These are phyloP conservation scores for Phaeosphaeriaceae sp. DNA, from an alignment of 2,329 filamentous ascomycete species.

Conservation along the genomic window DNA sequence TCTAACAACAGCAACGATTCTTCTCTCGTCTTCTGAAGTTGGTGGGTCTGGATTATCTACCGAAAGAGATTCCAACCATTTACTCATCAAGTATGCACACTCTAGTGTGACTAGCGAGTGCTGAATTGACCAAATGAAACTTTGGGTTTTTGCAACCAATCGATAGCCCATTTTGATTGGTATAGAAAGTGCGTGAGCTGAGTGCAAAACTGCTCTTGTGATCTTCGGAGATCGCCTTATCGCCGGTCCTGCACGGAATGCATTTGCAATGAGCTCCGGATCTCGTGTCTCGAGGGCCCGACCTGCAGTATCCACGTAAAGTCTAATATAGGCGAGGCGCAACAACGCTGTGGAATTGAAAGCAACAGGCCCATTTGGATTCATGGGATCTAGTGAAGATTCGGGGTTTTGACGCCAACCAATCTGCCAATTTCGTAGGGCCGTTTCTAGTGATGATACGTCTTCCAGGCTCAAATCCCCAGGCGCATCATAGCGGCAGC, in stretches of 20 bases:
- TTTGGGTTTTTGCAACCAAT: constrained; percentile 49
- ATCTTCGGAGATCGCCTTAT: constrained; percentile 66
- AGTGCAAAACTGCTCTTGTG: constrained; percentile 69
- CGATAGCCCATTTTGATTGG: constrained; percentile 61
- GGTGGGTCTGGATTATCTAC: constrained; percentile 40
- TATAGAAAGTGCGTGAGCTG: constrained; percentile 71
- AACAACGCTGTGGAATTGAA: constrained; percentile 69
- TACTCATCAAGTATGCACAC: constrained; percentile 50
- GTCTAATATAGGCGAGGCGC: constrained; percentile 67
- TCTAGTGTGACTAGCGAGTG: constrained; percentile 50
- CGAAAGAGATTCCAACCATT: constrained; percentile 49
- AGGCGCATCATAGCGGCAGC: constrained; percentile 41
- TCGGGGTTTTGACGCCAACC: constrained; percentile 50
- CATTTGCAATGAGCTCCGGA: constrained; percentile 65
- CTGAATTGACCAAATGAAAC: constrained; percentile 50
- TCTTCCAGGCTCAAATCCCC: constrained; percentile 48
- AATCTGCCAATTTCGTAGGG: constrained; percentile 52
- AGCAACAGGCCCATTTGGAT: constrained; percentile 66
- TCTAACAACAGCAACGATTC: constrained; percentile 47
- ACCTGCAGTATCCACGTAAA: constrained; percentile 70
- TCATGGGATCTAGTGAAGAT: constrained; percentile 57
- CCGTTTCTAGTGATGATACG: constrained; percentile 51
- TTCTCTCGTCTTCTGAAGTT: constrained; percentile 47
- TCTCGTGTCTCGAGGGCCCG: constrained; percentile 70
- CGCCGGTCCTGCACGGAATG: constrained; percentile 64